Percentiles rank a stretch among this genome's conserved stretches.
phyloP scores from a whole-genome alignment of 2,329 filamentous ascomycete species.

The Fusarium avenaceum region DNA sequence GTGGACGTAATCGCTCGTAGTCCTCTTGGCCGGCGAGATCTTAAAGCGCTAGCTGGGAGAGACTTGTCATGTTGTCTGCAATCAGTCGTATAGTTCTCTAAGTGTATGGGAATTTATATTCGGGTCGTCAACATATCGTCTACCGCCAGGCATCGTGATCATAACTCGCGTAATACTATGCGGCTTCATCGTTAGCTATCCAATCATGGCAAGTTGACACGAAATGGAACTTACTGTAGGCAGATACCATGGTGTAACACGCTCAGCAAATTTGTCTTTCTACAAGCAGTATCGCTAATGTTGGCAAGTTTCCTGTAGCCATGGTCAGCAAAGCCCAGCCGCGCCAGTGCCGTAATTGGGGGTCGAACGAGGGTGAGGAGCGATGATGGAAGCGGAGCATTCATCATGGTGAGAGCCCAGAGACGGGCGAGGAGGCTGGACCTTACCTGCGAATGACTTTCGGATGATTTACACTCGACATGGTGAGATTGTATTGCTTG shows the following conservation, averaged over 20 bases:
- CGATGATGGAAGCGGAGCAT: no score
- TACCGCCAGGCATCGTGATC: no score
- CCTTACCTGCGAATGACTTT: no score
- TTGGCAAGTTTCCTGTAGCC: background rate
- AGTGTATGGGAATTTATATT: background rate
- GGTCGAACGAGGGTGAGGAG: no score
- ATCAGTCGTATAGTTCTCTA: background rate
- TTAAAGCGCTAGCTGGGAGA: background rate
- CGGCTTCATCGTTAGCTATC: no score
- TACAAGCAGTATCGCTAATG: constrained; percentile 1
- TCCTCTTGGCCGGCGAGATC: background rate
- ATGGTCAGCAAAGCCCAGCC: background rate
- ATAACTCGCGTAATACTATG: background rate
- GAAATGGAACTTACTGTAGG: background rate
- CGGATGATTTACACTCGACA: no score
- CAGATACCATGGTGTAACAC: background rate
- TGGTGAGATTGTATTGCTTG: no score
- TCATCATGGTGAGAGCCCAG: no score
- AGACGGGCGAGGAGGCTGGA: no score
- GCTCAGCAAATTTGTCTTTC: constrained; percentile 2
- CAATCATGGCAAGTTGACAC: background rate
- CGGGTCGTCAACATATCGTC: no score
- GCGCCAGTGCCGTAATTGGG: background rate
- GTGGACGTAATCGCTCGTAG: background rate
- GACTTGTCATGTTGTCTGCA: background rate